Conservation (phyloP, 768 basidiomycete species). For the Lepiota subincarnata region DNA sequence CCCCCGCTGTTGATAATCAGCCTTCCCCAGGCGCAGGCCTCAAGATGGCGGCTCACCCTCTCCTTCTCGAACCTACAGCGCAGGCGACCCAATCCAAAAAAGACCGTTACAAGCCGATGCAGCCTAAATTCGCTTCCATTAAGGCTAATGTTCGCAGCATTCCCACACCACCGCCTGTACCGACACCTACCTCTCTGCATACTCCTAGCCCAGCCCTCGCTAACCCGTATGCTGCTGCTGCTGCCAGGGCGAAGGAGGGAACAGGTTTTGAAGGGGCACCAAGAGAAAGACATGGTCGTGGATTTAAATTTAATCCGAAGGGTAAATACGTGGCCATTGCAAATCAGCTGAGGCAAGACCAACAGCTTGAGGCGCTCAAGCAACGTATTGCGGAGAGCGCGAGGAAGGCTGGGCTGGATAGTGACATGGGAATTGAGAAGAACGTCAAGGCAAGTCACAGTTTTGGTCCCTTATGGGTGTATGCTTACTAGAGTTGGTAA, state of each 20-base stretch:
- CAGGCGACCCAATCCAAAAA: slow-evolving; percentile 70
- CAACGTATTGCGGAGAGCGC: slow-evolving; percentile 91
- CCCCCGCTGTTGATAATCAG: slow-evolving; percentile 56
- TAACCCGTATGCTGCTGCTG: slow-evolving; percentile 74
- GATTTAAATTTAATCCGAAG: slow-evolving; percentile 85
- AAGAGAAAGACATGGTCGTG: slow-evolving; percentile 63
- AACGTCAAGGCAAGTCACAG: slow-evolving; percentile 65
- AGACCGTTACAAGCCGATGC: slow-evolving; percentile 96
- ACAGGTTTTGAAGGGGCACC: slow-evolving; percentile 71
- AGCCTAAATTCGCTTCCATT: slow-evolving; percentile 96
- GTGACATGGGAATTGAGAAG: slow-evolving; percentile 90
- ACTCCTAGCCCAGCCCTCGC: slow-evolving; percentile 27
- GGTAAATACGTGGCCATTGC: slow-evolving; percentile 84
- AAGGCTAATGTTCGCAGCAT: slow-evolving; percentile 84
- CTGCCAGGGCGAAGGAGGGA: slow-evolving; percentile 46
- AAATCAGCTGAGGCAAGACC: slow-evolving; percentile 68
- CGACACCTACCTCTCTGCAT: slow-evolving; percentile 32
- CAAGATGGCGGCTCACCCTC: slow-evolving; percentile 88
- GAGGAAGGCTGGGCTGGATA: slow-evolving; percentile 89
- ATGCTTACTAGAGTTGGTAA: background rate
- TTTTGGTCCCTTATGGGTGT: background rate
- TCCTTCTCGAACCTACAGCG: slow-evolving; percentile 68
- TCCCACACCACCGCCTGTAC: slow-evolving; percentile 44
- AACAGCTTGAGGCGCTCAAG: slow-evolving; percentile 86
- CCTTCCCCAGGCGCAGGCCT: slow-evolving; percentile 66